Evolutionary conservation across 2,329 filamentous ascomycete genomes (phyloP), one percentile per base, ranked within the genome.

Genomic region (Fusarium mundagurra): DNA sequence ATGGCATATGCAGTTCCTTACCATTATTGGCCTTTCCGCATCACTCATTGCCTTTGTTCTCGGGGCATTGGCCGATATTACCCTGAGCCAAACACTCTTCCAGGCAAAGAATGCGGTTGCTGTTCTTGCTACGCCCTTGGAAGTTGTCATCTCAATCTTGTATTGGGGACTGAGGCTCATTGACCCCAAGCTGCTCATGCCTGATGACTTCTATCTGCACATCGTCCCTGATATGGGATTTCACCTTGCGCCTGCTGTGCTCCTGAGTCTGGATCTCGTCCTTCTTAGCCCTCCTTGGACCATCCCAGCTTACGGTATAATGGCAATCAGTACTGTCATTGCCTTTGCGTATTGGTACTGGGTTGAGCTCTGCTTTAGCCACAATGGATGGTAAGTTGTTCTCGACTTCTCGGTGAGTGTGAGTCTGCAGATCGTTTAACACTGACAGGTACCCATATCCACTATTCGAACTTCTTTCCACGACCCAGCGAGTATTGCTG

Each of bases 361-460:
- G 93, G 89, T 94, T 31, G 92, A 95, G 82, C 86, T 90, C 31
- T 94, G 92, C 83, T 93, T 89, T 76, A 86, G 85, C 50, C 85
- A 88, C 67, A 94, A 94, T 76, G 90, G 91, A 78, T 89, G 86
- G 89, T 91, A 79, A 80, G 88, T 83, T 57, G 11, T 31, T 22
- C 31, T 22, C 34, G 17, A 27, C 38, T 29, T 36, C 31, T 16
- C 8, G 8, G 39, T 12, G 29, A 27, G 8, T 17, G 39, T 14
- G 31, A 27, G 7, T 11, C 9, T 17, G 5, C 5, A 39, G 24
- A n/a, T 51, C 33, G 12, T 69, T 80, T 80, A 27, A 78, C 53
- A 34, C 9, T 3, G 29, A 38, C 60, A 93, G 91, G 86, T 97
- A 97, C 76, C 94, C 95, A 1, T 98, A 98, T 81, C 95, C 95